These are phyloP conservation scores for Colletotrichum coccodes DNA, from an alignment of 2,329 filamentous ascomycete genomes.

Conservation along the genomic window DNA sequence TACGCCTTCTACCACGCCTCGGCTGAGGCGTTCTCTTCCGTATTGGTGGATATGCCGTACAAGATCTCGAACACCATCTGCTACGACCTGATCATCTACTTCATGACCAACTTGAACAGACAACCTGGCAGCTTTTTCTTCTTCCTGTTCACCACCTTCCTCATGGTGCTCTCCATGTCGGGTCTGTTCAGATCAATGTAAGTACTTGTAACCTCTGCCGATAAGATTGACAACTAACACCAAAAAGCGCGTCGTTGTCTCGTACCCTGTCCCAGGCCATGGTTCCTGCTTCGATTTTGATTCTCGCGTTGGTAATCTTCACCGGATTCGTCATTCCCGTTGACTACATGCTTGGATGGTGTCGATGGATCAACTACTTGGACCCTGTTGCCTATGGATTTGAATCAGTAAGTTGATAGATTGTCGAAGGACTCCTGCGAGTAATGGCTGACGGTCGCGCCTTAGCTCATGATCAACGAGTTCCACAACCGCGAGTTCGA, in stretches of 20 bases:
- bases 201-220: not conserved
- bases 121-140: conserved; percentile 65
- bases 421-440: not conserved
- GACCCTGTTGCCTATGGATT: conserved; percentile 68
- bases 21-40: conserved; percentile 28
- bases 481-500: conserved; percentile 60
- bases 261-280: conserved; percentile 63
- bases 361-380: conserved; percentile 68
- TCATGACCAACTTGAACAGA: conserved; percentile 70
- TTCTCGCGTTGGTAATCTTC: conserved; percentile 65
- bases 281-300: conserved; percentile 61
- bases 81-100: conserved; percentile 73
- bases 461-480: conserved; percentile 66
- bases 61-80: conserved; percentile 59
- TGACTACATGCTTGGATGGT: conserved; percentile 49
- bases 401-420: conserved; percentile 61
- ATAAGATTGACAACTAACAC: not conserved
- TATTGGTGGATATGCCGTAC: conserved; percentile 36
- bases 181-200: conserved; percentile 58
- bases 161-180: conserved; percentile 51
- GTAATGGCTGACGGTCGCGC: not conserved
- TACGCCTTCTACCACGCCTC: conserved; percentile 47
- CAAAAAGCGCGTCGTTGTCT: conserved; percentile 51
- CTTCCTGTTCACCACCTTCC: conserved; percentile 56
- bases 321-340: conserved; percentile 61